Conservation (phyloP, 805 yeast species). For the Maudiozyma pseudohumilis region DNA sequence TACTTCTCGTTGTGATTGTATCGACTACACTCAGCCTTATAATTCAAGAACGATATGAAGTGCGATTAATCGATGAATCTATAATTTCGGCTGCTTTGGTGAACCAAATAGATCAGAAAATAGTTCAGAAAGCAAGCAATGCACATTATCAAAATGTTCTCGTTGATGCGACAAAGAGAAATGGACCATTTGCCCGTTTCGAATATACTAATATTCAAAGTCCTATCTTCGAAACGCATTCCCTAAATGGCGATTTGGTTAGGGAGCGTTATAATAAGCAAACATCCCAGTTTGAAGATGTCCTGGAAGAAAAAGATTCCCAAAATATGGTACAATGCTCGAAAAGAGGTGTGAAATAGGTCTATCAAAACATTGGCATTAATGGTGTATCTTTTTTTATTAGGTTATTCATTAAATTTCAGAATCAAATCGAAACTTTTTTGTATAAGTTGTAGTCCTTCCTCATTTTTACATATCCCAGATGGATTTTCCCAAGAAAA, state of each 20-base stretch:
- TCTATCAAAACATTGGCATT: too few relatives aligned
- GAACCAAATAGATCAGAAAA: conserved; percentile 53
- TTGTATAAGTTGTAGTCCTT: conserved; percentile 32
- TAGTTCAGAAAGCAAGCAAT: conserved; percentile 47
- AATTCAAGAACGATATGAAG: conserved; percentile 36
- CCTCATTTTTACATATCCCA: conserved; percentile 73
- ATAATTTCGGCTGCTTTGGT: conserved; percentile 50
- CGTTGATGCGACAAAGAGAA: conserved; percentile 44
- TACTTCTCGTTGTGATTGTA: conserved; percentile 30
- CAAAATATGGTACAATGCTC: conserved; percentile 1
- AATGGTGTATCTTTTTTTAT: neutral
- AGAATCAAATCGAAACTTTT: neutral
- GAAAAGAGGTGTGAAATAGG: too few relatives aligned
- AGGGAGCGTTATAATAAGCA: conserved; percentile 27
- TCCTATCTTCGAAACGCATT: conserved; percentile 43
- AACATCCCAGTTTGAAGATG: conserved; percentile 19
- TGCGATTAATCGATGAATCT: conserved; percentile 47
- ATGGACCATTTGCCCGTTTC: conserved; percentile 19
- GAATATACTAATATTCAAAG: conserved; percentile 24
- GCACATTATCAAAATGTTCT: conserved; percentile 47
- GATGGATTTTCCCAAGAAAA: conserved; percentile 77
- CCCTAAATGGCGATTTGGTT: conserved; percentile 28
- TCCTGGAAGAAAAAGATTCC: neutral
- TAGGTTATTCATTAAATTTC: too few relatives aligned
- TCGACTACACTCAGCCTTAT: conserved; percentile 33